Conservation (phyloP, 139 green algal species). For the Volvox reticuliferus region DNA sequence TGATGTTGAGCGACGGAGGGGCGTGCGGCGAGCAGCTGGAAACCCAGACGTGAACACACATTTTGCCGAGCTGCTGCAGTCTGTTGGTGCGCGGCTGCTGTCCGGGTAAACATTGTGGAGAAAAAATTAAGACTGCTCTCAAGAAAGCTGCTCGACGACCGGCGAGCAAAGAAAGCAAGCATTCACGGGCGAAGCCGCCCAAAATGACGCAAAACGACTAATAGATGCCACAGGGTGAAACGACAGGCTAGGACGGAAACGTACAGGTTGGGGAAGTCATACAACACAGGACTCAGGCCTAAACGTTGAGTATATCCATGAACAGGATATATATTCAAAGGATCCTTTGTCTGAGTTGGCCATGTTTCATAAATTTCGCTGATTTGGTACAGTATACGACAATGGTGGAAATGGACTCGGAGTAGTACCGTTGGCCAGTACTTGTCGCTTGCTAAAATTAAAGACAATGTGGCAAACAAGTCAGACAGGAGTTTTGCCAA, state of each 20-base stretch:
- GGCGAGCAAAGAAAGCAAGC: neutral
- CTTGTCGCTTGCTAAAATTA: too few relatives aligned
- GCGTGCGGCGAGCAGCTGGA: neutral
- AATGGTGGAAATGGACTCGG: too few relatives aligned
- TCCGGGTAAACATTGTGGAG: slow-evolving; percentile 26
- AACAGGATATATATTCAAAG: too few relatives aligned
- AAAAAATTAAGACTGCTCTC: slow-evolving; percentile 4
- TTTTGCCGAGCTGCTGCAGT: neutral
- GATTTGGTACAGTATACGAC: too few relatives aligned
- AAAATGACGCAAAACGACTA: neutral
- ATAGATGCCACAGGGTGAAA: neutral
- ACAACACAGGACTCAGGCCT: neutral
- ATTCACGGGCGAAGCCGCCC: neutral
- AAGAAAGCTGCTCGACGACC: neutral
- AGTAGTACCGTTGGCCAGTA: too few relatives aligned
- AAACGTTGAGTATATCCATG: neutral
- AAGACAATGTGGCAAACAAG: too few relatives aligned
- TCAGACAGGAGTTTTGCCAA: too few relatives aligned
- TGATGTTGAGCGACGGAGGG: neutral
- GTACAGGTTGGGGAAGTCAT: neutral
- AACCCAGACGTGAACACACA: neutral
- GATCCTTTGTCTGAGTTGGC: too few relatives aligned
- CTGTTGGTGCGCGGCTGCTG: neutral
- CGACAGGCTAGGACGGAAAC: neutral
- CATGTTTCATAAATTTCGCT: too few relatives aligned